Evolutionary conservation across 2,329 filamentous ascomycete species (phyloP), one percentile per base, ranked within the genome.

Genomic region (Coleophoma cylindrospora): DNA sequence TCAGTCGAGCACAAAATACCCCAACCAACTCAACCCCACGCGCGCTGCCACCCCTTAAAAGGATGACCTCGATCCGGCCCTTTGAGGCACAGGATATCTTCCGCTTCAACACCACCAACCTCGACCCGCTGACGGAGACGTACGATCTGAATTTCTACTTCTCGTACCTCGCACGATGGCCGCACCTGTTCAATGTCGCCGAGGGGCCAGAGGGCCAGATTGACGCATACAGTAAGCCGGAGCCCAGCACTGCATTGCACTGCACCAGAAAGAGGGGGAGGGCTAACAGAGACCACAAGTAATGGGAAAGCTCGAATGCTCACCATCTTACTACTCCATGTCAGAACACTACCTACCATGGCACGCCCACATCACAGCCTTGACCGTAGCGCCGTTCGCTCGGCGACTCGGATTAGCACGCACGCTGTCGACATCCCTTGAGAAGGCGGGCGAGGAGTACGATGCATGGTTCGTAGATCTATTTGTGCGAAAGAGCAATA

Each of bases 71-170:
- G 49, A 88, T 97, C 64, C 86, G 91, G 47, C 84, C 88, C 59
- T 96, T 97, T 75, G 81, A 81, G 54, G 86, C 90, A 2, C 79
- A 81, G 59, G 94, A 99, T 68, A 78, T 97, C 54, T 84, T 96
- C 70, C 86, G 85, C 59, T 86, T 97, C 70, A 95, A 95, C 59
- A 85, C 91, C 57, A 96, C 91, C 71, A 99, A 99, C 66, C 84
- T 99, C 54, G 94, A 99, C 66, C 89, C 89, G 38, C 78, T 96
- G 54, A 97, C 94, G n/a, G 94, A 99, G 73, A 97, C 95, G 50
- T 99, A 97, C 74, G 91, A 95, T 68, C 80, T 96, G 57, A 82
- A 84, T 55, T 99, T 97, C 74, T 99, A 99, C 73, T 81, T 96
- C 52, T 89, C 95, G 64, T 99, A 99, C 71, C 84, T 96, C 57